These are phyloP conservation scores for Arabidopsis hybrid DNA, from an alignment of 441 rosid species.

Conservation along the genomic window DNA sequence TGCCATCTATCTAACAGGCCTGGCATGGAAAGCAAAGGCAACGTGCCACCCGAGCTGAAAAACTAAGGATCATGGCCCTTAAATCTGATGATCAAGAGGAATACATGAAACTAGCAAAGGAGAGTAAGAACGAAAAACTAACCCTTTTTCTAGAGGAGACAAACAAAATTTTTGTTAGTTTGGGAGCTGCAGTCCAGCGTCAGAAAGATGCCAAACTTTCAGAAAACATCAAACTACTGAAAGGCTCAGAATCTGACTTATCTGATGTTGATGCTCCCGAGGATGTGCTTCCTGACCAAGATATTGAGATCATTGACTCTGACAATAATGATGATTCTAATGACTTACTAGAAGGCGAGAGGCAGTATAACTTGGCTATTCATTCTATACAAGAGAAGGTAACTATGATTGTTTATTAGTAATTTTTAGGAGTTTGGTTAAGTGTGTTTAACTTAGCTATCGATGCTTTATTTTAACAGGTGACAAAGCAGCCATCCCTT, in stretches of 20 bases:
- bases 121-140: conserved; percentile 96
- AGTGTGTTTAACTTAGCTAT: conserved; percentile 16
- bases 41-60: conserved; percentile 97
- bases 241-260: conserved; percentile 72
- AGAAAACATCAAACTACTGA: conserved; percentile 71
- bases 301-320: conserved; percentile 64
- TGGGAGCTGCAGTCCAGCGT: conserved; percentile 99
- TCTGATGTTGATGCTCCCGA: conserved; percentile 71
- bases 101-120: conserved; percentile 95
- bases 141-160: conserved; percentile 95
- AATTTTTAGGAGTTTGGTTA: conserved; percentile 2
- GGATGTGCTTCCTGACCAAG: conserved; percentile 73
- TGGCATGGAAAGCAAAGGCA: conserved; percentile 99
- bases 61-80: conserved; percentile 91
- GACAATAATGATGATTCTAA: conserved; percentile 76
- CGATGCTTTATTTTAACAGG: conserved; percentile 54
- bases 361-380: conserved; percentile 95
- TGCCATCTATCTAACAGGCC: conserved; percentile 54
- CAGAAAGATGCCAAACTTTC: conserved; percentile 81
- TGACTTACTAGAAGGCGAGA: conserved; percentile 96
- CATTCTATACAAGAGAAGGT: conserved; percentile 97
- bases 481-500: conserved; percentile 88
- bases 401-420: conserved; percentile 22
- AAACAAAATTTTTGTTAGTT: conserved; percentile 87
- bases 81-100: conserved; percentile 98